A percentile compares a stretch with the other conserved stretches of the same genome.
These are phyloP conservation scores for Achaetomiella virescens DNA, from an alignment of 495 filamentous ascomycete genomes.

Conservation along the genomic window DNA sequence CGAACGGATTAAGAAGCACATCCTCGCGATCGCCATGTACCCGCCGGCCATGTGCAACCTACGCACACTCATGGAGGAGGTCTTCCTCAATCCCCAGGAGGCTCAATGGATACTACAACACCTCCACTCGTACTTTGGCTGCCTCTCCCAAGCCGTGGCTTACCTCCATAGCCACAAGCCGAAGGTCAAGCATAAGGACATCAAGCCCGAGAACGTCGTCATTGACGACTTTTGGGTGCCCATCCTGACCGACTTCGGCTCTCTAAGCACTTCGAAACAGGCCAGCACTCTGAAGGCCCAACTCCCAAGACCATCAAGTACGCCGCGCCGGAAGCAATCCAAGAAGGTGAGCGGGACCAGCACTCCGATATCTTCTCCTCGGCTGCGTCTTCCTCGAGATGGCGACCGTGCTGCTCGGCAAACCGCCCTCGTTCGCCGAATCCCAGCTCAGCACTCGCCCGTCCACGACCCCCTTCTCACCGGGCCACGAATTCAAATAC, in stretches of 20 bases:
- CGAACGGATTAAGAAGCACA: slow-evolving; percentile 26
- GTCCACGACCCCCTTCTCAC: background rate
- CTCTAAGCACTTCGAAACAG: slow-evolving; percentile 32
- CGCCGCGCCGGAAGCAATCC: slow-evolving; percentile 41
- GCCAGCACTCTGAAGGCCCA: slow-evolving; percentile 30
- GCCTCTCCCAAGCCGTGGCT: slow-evolving; percentile 32
- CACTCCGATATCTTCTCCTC: slow-evolving; percentile 45
- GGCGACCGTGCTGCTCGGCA: slow-evolving; percentile 33
- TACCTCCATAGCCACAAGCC: slow-evolving; percentile 33
- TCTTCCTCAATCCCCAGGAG: slow-evolving; percentile 9
- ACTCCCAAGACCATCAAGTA: slow-evolving; percentile 36
- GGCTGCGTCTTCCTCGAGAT: slow-evolving; percentile 47
- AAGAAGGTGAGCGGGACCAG: slow-evolving; percentile 32
- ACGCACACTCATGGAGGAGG: slow-evolving; percentile 24
- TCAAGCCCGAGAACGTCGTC: slow-evolving; percentile 45
- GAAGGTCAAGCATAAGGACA: slow-evolving; percentile 41
- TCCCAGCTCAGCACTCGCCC: slow-evolving; percentile 13
- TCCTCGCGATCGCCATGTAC: slow-evolving; percentile 34
- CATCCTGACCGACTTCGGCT: slow-evolving; percentile 42
- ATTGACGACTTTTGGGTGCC: slow-evolving; percentile 31
- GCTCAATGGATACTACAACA: slow-evolving; percentile 16
- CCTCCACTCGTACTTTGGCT: slow-evolving; percentile 31
- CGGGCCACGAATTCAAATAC: slow-evolving; percentile 22
- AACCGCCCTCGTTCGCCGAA: slow-evolving; percentile 23
- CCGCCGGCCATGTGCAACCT: slow-evolving; percentile 29